phyloP scores from a whole-genome alignment of 805 yeast genomes.

The Lachancea sp. region DNA sequence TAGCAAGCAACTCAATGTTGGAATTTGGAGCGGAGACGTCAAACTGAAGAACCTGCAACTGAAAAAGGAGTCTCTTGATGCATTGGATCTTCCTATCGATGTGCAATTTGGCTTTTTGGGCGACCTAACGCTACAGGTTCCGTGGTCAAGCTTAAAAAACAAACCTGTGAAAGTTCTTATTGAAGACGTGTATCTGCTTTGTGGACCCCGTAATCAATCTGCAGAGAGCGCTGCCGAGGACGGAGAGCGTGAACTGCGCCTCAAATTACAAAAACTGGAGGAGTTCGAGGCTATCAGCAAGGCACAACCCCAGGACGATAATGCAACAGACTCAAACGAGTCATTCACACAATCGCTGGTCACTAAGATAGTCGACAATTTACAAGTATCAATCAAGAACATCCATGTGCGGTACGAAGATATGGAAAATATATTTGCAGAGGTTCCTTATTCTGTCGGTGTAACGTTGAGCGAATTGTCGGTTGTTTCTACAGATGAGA shows the following conservation, averaged over 20 bases:
- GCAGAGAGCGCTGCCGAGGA: conserved; percentile 54
- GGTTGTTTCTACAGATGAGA: conserved; percentile 80
- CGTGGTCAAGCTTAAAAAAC: conserved; percentile 91
- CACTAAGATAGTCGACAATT: conserved; percentile 85
- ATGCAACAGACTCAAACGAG: conserved; percentile 51
- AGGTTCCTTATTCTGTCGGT: conserved; percentile 75
- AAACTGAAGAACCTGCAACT: conserved; percentile 69
- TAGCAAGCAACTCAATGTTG: conserved; percentile 89
- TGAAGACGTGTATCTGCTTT: conserved; percentile 80
- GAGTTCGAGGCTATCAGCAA: conserved; percentile 51
- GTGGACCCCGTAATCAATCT: conserved; percentile 61
- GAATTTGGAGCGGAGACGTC: conserved; percentile 97
- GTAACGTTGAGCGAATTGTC: conserved; percentile 77
- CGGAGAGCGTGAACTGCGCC: conserved; percentile 53
- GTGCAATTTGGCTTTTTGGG: conserved; percentile 89
- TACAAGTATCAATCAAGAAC: conserved; percentile 84
- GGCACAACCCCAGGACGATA: conserved; percentile 32
- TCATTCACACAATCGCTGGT: conserved; percentile 80
- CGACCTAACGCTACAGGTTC: conserved; percentile 81
- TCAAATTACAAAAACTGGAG: conserved; percentile 62
- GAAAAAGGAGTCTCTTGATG: conserved; percentile 84
- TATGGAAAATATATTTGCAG: conserved; percentile 56
- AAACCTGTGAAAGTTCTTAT: conserved; percentile 86
- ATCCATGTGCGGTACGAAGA: conserved; percentile 94
- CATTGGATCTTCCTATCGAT: conserved; percentile 77